phyloP scores from a whole-genome alignment of 345 rosid species.

The Iberis pinnata region DNA sequence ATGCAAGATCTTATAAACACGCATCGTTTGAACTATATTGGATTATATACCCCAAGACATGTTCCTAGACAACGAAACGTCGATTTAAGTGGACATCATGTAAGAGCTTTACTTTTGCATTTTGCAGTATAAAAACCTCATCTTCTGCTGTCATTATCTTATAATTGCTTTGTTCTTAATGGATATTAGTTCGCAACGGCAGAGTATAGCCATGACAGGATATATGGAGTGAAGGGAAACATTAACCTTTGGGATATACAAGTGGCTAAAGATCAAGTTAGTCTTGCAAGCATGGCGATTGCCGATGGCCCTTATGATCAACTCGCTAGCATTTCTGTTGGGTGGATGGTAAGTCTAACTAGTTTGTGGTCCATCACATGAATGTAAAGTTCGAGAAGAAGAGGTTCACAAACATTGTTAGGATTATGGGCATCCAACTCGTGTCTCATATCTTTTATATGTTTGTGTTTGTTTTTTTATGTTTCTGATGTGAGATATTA shows the following conservation, averaged over 20 bases:
- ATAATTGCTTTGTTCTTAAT: slow-evolving; percentile 2
- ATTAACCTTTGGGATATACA: slow-evolving; percentile 22
- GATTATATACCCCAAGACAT: slow-evolving; percentile 10
- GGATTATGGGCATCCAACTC: too few species aligned
- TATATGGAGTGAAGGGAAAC: slow-evolving; percentile 18
- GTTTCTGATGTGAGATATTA: too few species aligned
- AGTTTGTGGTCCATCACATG: not conserved
- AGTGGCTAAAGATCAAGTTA: slow-evolving; percentile 20
- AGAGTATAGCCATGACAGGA: not conserved
- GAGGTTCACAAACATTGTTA: not conserved
- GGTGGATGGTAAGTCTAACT: slow-evolving; percentile 25
- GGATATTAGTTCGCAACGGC: slow-evolving; percentile 16
- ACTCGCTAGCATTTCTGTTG: slow-evolving; percentile 24
- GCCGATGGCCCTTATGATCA: slow-evolving; percentile 3
- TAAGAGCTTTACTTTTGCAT: slow-evolving; percentile 3
- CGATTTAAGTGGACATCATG: slow-evolving; percentile 24
- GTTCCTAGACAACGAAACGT: not conserved
- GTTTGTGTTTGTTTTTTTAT: too few species aligned
- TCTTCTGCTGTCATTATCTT: not conserved
- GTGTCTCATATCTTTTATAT: too few species aligned
- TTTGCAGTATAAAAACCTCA: not conserved
- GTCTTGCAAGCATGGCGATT: slow-evolving; percentile 19
- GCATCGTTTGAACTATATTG: slow-evolving; percentile 11
- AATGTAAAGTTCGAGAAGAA: not conserved
- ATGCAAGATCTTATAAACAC: slow-evolving; percentile 13